These are phyloP conservation scores for Conringia planisiliqua DNA, from an alignment of 345 rosid species.

Conservation along the genomic window DNA sequence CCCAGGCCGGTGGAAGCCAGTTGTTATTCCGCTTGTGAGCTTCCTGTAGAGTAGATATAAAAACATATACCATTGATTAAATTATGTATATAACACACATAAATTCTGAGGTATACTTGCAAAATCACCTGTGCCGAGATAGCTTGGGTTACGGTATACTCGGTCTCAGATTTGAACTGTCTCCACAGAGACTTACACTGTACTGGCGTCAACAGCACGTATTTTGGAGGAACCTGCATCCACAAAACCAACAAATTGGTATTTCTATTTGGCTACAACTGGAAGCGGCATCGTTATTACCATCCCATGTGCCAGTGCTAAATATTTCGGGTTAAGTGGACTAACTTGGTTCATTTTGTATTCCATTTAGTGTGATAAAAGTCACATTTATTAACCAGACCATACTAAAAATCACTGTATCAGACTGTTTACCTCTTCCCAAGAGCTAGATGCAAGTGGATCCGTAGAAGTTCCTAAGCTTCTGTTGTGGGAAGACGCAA, in stretches of 20 bases:
- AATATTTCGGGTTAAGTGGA: neutral
- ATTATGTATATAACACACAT: neutral
- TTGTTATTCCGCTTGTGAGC: slow-evolving; percentile 61
- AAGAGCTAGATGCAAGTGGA: slow-evolving; percentile 62
- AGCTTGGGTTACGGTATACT: slow-evolving; percentile 70
- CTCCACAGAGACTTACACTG: slow-evolving; percentile 82
- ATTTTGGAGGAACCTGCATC: slow-evolving; percentile 51
- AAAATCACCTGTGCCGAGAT: slow-evolving; percentile 62
- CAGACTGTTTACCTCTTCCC: slow-evolving; percentile 61
- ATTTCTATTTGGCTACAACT: neutral
- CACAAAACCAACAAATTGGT: neutral
- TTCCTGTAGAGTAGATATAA: slow-evolving; percentile 43
- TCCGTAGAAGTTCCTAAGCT: slow-evolving; percentile 43
- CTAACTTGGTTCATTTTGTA: neutral
- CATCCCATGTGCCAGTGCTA: neutral
- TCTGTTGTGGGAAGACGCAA: slow-evolving; percentile 46
- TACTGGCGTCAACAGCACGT: slow-evolving; percentile 61
- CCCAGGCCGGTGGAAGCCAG: slow-evolving; percentile 79
- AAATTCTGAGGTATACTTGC: neutral
- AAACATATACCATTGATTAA: neutral
- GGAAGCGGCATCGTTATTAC: neutral
- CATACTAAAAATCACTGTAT: neutral
- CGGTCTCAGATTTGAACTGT: slow-evolving; percentile 75
- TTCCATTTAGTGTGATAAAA: neutral
- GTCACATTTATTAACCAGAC: neutral